Evolutionary conservation across 2,329 filamentous ascomycete genomes (phyloP).

Genomic region (Mycogone perniciosa): DNA sequence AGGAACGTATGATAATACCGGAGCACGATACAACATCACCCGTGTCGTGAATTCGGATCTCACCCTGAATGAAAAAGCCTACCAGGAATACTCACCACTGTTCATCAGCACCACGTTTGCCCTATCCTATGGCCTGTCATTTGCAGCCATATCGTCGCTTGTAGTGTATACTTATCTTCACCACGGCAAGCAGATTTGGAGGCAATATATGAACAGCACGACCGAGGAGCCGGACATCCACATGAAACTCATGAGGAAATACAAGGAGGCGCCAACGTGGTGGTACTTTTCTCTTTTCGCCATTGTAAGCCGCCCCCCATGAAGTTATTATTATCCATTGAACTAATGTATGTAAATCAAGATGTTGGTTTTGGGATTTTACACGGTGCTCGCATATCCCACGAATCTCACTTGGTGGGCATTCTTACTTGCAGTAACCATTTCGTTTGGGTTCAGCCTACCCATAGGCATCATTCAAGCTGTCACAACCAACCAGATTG

Average conservation of each 20-base stretch:
- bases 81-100: constrained; percentile 60
- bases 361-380: constrained; percentile 49
- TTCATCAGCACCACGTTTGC: constrained; percentile 67
- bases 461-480: constrained; percentile 66
- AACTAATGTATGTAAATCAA: constrained; percentile 17
- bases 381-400: constrained; percentile 52
- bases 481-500: constrained; percentile 63
- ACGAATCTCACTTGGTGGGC: constrained; percentile 69
- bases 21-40: constrained; percentile 55
- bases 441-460: constrained; percentile 57
- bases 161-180: constrained; percentile 63
- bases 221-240: constrained; percentile 57
- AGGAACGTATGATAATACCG: constrained; percentile 65
- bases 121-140: constrained; percentile 63
- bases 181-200: constrained; percentile 60
- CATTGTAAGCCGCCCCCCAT: constrained; percentile 34
- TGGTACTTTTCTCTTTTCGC: constrained; percentile 56
- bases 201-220: constrained; percentile 53
- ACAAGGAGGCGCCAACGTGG: constrained; percentile 56
- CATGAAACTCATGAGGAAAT: constrained; percentile 58
- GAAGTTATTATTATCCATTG: not conserved
- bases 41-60: constrained; percentile 56
- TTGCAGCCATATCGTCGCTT: constrained; percentile 63
- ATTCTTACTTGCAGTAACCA: constrained; percentile 58
- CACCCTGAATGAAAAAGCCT: constrained; percentile 57